phyloP scores from a whole-genome alignment of 2,329 filamentous ascomycete species.

The Alternaria rosae region DNA sequence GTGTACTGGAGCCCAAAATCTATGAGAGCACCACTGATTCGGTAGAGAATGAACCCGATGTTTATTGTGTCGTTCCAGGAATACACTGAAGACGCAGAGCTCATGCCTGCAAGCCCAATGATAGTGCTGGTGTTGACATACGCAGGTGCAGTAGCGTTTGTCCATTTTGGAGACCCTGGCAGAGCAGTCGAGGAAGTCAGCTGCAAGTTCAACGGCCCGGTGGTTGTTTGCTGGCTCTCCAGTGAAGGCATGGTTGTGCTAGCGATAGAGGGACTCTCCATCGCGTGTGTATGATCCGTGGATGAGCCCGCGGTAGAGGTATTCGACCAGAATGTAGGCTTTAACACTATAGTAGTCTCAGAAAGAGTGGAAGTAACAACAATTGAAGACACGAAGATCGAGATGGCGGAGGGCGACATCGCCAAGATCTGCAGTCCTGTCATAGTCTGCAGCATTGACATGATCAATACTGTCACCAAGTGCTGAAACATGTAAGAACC shows the following conservation, averaged over 20 bases:
- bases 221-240: background rate
- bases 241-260: background rate
- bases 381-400: background rate
- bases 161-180: background rate
- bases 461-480: background rate
- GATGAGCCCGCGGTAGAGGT: background rate
- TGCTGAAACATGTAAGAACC: background rate
- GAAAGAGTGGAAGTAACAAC: background rate
- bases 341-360: background rate
- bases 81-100: background rate
- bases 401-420: background rate
- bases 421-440: background rate
- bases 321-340: background rate
- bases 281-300: background rate
- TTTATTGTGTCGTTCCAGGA: background rate
- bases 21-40: background rate
- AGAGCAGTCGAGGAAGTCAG: background rate
- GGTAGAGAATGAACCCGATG: background rate
- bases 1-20: background rate
- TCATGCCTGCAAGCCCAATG: background rate
- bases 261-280: background rate
- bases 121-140: background rate
- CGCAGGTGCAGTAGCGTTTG: background rate
- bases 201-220: background rate
- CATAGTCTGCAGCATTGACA: background rate